phyloP scores from a whole-genome alignment of 2,329 filamentous ascomycete genomes.

The Dactylonectria macrodidyma region DNA sequence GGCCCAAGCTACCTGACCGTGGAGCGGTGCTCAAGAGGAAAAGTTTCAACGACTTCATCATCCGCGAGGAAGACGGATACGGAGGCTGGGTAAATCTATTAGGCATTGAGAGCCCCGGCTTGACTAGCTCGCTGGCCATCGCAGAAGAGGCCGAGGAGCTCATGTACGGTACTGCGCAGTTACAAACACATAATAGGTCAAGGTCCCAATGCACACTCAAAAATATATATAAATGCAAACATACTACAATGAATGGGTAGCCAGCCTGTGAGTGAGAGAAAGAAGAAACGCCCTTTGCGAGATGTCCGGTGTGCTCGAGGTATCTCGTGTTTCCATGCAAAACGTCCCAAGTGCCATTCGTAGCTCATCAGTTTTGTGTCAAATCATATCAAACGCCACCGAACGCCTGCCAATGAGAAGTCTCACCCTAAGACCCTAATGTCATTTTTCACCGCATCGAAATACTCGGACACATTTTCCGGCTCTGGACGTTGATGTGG shows the following conservation, averaged over 20 bases:
- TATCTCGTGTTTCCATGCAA: constrained; percentile 42
- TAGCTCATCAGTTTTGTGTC: constrained; percentile 44
- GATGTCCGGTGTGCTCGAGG: constrained; percentile 26
- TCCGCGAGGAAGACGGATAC: constrained; percentile 82
- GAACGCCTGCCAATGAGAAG: constrained; percentile 20
- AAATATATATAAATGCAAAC: constrained; percentile 19
- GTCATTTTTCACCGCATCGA: constrained; percentile 62
- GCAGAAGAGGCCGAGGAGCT: constrained; percentile 78
- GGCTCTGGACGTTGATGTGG: constrained; percentile 72
- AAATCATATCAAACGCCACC: constrained; percentile 32
- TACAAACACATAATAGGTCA: neutral
- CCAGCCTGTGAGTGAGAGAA: constrained; percentile 18
- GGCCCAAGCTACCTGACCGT: constrained; percentile 81
- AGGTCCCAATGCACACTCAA: constrained; percentile 5
- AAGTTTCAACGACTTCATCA: constrained; percentile 88
- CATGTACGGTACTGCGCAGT: constrained; percentile 57
- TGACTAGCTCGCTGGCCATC: constrained; percentile 91
- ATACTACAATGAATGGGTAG: constrained; percentile 30
- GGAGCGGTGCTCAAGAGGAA: constrained; percentile 74
- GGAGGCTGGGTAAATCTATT: constrained; percentile 90
- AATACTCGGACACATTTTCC: constrained; percentile 72
- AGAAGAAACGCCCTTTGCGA: constrained; percentile 34
- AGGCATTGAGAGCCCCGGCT: constrained; percentile 92
- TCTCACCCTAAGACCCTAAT: neutral
- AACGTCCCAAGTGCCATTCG: constrained; percentile 35